Evolutionary conservation across 805 yeast genomes (phyloP).

Genomic region (Isabelozyma heimii): DNA sequence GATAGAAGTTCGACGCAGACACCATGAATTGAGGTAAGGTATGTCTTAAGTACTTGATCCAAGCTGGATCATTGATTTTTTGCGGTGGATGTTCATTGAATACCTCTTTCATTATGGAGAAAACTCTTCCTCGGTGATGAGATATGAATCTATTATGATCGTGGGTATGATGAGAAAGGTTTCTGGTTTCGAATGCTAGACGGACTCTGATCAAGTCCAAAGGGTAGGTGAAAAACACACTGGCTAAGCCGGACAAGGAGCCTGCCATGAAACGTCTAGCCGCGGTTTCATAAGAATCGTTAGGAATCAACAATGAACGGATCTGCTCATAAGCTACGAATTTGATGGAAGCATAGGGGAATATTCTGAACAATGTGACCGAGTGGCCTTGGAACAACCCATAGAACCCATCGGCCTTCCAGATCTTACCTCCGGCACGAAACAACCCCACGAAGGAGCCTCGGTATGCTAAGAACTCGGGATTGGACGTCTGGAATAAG

Average conservation of each 20-base stretch:
- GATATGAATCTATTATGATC: slow-evolving; percentile 22
- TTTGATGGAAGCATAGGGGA: slow-evolving; percentile 96
- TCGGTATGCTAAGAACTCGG: slow-evolving; percentile 75
- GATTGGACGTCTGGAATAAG: slow-evolving; percentile 91
- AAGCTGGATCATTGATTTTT: slow-evolving; percentile 28
- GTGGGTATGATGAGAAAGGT: slow-evolving; percentile 24
- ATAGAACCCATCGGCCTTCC: slow-evolving; percentile 61
- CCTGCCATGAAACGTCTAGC: slow-evolving; percentile 82
- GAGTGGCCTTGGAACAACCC: slow-evolving; percentile 97
- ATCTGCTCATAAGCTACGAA: slow-evolving; percentile 96
- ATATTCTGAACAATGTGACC: slow-evolving; percentile 84
- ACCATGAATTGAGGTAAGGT: slow-evolving; percentile 28
- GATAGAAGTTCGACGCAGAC: slow-evolving; percentile 68
- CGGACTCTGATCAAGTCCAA: slow-evolving; percentile 87
- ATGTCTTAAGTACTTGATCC: slow-evolving; percentile 35
- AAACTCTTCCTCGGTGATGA: slow-evolving; percentile 27
- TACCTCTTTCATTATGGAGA: slow-evolving; percentile 29
- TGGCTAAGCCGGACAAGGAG: slow-evolving; percentile 81
- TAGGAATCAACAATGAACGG: slow-evolving; percentile 74
- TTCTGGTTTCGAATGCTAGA: slow-evolving; percentile 80
- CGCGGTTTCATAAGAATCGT: slow-evolving; percentile 72
- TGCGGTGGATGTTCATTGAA: slow-evolving; percentile 37
- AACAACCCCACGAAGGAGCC: slow-evolving; percentile 78
- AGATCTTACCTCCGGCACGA: slow-evolving; percentile 68
- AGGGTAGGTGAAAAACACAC: slow-evolving; percentile 90